These are phyloP conservation scores for Malassezia brasiliensis DNA, from an alignment of 1,284 basidiomycete genomes.

Conservation along the genomic window DNA sequence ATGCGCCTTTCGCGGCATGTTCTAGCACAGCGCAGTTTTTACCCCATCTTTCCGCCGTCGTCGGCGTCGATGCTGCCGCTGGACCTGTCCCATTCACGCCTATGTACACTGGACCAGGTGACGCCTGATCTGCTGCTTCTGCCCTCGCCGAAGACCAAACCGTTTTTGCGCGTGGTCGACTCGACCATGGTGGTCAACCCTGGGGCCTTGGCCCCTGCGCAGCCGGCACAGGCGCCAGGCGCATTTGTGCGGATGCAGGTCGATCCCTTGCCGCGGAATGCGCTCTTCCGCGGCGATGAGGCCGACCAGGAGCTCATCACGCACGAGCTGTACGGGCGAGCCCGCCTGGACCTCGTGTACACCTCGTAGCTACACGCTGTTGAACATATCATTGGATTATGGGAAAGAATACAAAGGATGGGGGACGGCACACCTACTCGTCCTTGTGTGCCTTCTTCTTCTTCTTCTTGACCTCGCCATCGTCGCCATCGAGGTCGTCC, in stretches of 20 bases:
- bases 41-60: conserved; percentile 84
- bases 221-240: background rate
- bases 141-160: conserved; percentile 54
- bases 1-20: conserved; percentile 68
- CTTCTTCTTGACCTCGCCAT: conserved; percentile 27
- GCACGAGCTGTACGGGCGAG: conserved; percentile 22
- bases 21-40: conserved; percentile 81
- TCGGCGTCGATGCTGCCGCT: conserved; percentile 52
- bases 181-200: conserved; percentile 63
- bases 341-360: conserved; percentile 25
- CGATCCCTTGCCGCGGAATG: conserved; percentile 3
- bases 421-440: conserved; percentile 18
- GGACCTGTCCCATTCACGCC: conserved; percentile 31
- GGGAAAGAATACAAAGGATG: conserved; percentile 6
- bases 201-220: conserved; percentile 9
- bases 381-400: background rate
- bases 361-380: background rate
- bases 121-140: conserved; percentile 73
- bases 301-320: background rate
- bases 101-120: conserved; percentile 28
- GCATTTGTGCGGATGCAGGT: conserved; percentile 18
- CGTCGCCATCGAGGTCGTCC: conserved; percentile 5
- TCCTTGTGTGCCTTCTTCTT: conserved; percentile 35
- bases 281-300: background rate
- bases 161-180: conserved; percentile 55